Base-by-base conservation (phyloP, 805 yeast species). In the Candida insectorum region DNA sequence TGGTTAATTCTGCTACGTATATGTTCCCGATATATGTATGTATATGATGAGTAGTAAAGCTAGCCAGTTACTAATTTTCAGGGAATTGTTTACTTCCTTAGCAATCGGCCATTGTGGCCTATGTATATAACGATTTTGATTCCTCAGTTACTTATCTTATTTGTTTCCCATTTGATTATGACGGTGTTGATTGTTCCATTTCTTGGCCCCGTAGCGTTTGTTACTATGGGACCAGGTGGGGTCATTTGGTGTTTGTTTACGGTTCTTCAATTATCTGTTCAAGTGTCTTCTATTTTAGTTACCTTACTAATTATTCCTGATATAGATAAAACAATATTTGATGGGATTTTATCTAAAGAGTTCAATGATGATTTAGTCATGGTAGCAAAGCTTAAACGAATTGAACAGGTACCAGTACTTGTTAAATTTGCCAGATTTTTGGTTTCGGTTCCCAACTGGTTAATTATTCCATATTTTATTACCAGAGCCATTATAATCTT, bases 171-270 rank as follows among this genome's bases (percentile, higher is more conserved):
- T 24, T 13, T 55, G 5, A 27, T 62, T 4, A 49, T 68, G 41
- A 65, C 62, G 37, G 30, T 62, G 8, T 43, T 62, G 11, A 44
- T 71, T n/a, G 72, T 62, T 40, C 80, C 80, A 0, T 43, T 66
- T 1, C 62, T 68, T 31, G 69, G 74, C 1, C 49, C 64, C 6
- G 29, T 71, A 5, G 63, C 68, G 6, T 44, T 65, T 18, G 33
- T 72, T 16, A 49, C 73, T 30, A 54, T 68, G 16, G 80, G 81
- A 2, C 81, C 82, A 0, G 47, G 69, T 9, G 81, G 79, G 1
- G 21, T 73, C 2, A 27, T 73, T 10, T 57, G 69, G 12, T 70
- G 78, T 0, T 62, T 71, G 62, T 43, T 67, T 10, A 54, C 71
- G 2, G 56, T 71, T 18, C 42, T 71, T 14, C 75, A 69, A 40